Evolutionary conservation across 441 rosid species (phyloP).

Genomic region (Mallotus japonicus): DNA sequence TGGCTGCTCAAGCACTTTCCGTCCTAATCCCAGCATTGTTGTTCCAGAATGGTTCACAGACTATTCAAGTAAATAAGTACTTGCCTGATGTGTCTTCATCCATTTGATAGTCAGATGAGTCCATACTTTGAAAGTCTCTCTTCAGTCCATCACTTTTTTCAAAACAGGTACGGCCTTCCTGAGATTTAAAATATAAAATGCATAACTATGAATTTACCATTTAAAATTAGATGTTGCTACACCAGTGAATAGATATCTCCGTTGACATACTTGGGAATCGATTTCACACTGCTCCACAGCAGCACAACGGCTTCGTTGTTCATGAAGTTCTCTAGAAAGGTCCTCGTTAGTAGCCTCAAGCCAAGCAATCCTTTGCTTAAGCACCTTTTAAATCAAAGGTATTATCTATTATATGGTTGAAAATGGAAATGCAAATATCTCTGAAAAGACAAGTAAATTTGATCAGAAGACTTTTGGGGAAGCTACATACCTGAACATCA

Average conservation of each 20-base stretch:
- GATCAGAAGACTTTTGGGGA: slow-evolving; percentile 1
- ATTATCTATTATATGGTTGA: neutral
- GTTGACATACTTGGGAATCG: slow-evolving; percentile 62
- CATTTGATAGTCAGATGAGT: slow-evolving; percentile 75
- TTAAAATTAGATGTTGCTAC: neutral
- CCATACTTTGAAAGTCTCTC: slow-evolving; percentile 79
- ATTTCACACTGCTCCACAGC: slow-evolving; percentile 54
- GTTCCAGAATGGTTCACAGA: neutral
- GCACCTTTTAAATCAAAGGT: slow-evolving; percentile 41
- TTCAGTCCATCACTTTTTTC: slow-evolving; percentile 72
- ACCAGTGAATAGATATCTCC: slow-evolving; percentile 3
- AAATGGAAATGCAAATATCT: neutral
- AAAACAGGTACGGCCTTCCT: slow-evolving; percentile 49
- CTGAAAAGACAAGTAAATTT: neutral
- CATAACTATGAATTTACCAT: slow-evolving; percentile 14
- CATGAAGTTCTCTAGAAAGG: slow-evolving; percentile 88
- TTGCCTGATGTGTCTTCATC: slow-evolving; percentile 64
- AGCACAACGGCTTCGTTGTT: slow-evolving; percentile 62
- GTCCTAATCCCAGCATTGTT: neutral
- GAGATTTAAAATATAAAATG: slow-evolving; percentile 21
- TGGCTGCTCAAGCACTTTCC: neutral
- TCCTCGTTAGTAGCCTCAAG: slow-evolving; percentile 92
- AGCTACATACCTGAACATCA: slow-evolving; percentile 70
- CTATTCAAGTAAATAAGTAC: slow-evolving; percentile 17
- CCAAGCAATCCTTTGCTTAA: slow-evolving; percentile 84